Percentiles rank a stretch among this genome's conserved stretches.
These are phyloP conservation scores for Edaphochlamys debaryana DNA, from an alignment of 139 green algal species.

Conservation along the genomic window DNA sequence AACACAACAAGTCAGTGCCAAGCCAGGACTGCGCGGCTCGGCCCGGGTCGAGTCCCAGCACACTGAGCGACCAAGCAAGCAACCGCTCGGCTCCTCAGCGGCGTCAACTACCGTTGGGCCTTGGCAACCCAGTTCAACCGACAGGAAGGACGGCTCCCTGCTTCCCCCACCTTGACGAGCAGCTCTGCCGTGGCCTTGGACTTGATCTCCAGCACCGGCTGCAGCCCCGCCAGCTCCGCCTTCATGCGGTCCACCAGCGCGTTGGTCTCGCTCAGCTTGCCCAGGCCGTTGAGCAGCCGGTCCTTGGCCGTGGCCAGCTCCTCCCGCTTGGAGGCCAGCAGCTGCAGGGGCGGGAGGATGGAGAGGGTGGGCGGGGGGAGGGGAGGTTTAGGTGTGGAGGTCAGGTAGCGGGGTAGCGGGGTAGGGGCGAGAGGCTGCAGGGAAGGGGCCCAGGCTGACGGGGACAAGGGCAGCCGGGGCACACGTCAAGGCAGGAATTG, in stretches of 20 bases:
- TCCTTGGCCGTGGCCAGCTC: conserved; percentile 61
- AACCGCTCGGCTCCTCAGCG: no score
- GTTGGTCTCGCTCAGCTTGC: conserved; percentile 88
- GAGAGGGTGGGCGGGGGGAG: conserved; percentile 90
- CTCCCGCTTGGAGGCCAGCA: conserved; percentile 68
- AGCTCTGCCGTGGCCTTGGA: conserved; percentile 72
- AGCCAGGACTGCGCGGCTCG: no score
- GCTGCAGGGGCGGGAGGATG: conserved; percentile 45
- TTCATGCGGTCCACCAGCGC: conserved; percentile 84
- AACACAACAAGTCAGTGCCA: no score
- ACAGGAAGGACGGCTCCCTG: no score
- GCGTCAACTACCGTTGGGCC: no score
- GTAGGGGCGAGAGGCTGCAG: no score
- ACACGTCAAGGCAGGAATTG: no score
- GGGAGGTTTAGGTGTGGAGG: conserved; percentile 89
- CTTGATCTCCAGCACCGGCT: conserved; percentile 84
- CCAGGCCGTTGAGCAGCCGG: conserved; percentile 81
- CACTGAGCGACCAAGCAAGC: no score
- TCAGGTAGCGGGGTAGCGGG: not conserved
- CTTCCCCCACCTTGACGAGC: conserved; percentile 64
- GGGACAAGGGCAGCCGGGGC: no score
- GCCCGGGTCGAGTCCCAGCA: no score
- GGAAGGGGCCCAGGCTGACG: not conserved
- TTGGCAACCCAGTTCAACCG: no score
- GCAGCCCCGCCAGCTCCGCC: conserved; percentile 74